These are phyloP conservation scores for Hypoxylon sp. DNA, from an alignment of 2,329 filamentous ascomycete species.

Conservation along the genomic window DNA sequence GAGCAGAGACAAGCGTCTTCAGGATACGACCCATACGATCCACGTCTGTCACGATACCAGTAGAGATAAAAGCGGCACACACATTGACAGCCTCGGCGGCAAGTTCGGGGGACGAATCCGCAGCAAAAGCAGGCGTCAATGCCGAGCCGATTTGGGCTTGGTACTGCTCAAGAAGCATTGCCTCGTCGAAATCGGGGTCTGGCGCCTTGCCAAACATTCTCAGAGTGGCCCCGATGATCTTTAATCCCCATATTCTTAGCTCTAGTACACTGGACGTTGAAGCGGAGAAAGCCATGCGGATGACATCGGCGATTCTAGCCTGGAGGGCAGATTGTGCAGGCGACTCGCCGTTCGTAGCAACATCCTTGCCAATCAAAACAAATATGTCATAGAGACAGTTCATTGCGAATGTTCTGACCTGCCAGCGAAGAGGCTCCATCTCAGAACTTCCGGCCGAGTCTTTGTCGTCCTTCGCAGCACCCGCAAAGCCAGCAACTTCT, in stretches of 20 bases:
- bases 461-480: constrained; percentile 69
- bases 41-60: constrained; percentile 95
- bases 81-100: constrained; percentile 97
- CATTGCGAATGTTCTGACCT: constrained; percentile 94
- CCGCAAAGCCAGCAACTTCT: constrained; percentile 93
- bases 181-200: constrained; percentile 97
- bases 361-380: constrained; percentile 78
- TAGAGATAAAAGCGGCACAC: constrained; percentile 96
- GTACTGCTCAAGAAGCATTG: constrained; percentile 94
- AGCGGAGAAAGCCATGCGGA: constrained; percentile 96
- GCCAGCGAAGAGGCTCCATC: constrained; percentile 92
- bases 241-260: constrained; percentile 87
- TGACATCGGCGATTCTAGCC: constrained; percentile 85
- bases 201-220: constrained; percentile 96
- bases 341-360: constrained; percentile 80
- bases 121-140: constrained; percentile 92
- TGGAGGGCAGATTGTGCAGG: constrained; percentile 81
- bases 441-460: constrained; percentile 62
- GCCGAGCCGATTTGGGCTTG: constrained; percentile 98
- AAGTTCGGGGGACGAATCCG: constrained; percentile 93
- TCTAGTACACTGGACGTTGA: constrained; percentile 93
- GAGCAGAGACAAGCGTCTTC: constrained; percentile 86
- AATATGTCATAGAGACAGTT: constrained; percentile 86
- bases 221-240: constrained; percentile 91
- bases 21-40: constrained; percentile 99